These are phyloP conservation scores for Bromus sterilis DNA, from an alignment of 176 grass and related monocot genomes.

Conservation along the genomic window DNA sequence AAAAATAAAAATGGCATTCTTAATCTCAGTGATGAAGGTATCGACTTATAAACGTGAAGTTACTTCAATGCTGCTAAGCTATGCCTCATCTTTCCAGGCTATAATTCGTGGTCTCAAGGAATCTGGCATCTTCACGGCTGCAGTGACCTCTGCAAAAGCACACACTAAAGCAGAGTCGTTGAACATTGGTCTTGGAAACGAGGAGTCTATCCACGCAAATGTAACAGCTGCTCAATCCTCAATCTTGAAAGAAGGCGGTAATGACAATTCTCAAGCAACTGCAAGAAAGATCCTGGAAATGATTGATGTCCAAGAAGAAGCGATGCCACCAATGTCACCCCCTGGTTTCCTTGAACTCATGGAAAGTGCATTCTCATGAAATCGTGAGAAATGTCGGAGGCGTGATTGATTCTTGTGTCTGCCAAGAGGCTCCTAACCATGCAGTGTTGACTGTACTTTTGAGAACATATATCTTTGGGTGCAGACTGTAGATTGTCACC, in stretches of 20 bases:
- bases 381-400: neutral
- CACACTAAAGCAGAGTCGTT: constrained; percentile 34
- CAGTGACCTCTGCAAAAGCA: constrained; percentile 68
- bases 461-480: neutral
- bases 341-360: constrained; percentile 32
- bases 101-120: constrained; percentile 94
- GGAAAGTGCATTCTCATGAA: constrained; percentile 4
- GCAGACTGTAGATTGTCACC: neutral
- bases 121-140: constrained; percentile 66
- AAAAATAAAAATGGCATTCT: neutral
- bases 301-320: constrained; percentile 36
- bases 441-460: neutral
- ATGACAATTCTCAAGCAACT: constrained; percentile 38
- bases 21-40: neutral
- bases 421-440: neutral
- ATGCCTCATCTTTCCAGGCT: constrained; percentile 39
- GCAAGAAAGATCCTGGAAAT: constrained; percentile 79
- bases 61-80: constrained; percentile 23
- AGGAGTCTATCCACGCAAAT: constrained; percentile 36
- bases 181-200: constrained; percentile 23
- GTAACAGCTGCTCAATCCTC: constrained; percentile 11
- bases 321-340: constrained; percentile 70
- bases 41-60: neutral
- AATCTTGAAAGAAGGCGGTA: neutral
- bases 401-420: neutral